Conservation (phyloP, 306 rosid species). For the Acacia acuminata region DNA sequence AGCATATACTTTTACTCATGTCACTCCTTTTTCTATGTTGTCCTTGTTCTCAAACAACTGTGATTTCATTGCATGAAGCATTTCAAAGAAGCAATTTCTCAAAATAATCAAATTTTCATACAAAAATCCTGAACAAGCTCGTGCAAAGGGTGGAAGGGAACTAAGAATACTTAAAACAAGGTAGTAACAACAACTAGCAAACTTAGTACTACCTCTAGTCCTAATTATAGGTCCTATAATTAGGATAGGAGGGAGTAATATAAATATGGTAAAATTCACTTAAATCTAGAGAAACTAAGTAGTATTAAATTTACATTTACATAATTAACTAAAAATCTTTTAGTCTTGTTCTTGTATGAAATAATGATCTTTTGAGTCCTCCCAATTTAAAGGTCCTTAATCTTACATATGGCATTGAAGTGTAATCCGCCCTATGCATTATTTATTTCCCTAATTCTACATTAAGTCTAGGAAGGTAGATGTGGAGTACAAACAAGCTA, state of each 20-base stretch:
- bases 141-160: too few relatives aligned
- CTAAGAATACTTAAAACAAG: background rate
- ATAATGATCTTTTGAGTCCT: background rate
- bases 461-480: constrained; percentile 13
- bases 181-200: background rate
- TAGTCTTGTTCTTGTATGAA: background rate
- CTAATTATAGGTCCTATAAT: too few relatives aligned
- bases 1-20: too few relatives aligned
- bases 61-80: too few relatives aligned
- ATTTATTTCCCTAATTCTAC: background rate
- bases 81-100: too few relatives aligned
- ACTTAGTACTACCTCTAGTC: too few relatives aligned
- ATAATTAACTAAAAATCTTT: background rate
- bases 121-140: too few relatives aligned
- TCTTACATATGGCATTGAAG: background rate
- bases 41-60: too few relatives aligned
- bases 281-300: background rate
- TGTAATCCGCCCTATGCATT: background rate
- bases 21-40: too few relatives aligned
- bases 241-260: too few relatives aligned
- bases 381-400: background rate
- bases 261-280: background rate
- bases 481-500: background rate
- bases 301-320: background rate
- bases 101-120: too few relatives aligned